These are phyloP conservation scores for Backusella psychrophila DNA, from an alignment of 192 early-diverging fungal species.

Conservation along the genomic window DNA sequence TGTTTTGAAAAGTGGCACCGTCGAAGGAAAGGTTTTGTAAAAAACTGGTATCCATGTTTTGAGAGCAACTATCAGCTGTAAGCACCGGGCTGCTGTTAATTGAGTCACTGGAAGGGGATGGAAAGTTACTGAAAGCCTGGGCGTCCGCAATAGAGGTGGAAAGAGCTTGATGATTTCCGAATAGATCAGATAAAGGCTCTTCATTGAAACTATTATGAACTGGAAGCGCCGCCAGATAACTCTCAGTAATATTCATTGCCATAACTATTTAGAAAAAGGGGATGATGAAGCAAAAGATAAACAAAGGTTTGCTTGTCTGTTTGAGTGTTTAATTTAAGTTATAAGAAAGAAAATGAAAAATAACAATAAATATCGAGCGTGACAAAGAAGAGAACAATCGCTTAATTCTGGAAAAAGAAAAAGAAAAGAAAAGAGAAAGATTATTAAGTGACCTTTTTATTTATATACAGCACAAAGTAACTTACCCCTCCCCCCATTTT, in stretches of 20 bases:
- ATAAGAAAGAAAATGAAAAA: background rate
- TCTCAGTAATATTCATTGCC: conserved; percentile 6
- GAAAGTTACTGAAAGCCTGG: conserved; percentile 4
- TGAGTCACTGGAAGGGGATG: conserved; percentile 2
- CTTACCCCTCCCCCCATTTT: background rate
- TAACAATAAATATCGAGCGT: background rate
- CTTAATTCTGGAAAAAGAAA: background rate
- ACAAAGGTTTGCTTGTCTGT: background rate
- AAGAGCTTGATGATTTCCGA: background rate
- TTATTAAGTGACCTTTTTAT: background rate
- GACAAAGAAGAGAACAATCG: background rate
- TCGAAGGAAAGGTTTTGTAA: background rate
- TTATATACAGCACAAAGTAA: background rate
- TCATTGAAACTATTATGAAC: background rate
- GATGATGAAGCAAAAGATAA: background rate
- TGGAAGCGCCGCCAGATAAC: background rate
- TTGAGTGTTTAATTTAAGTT: background rate
- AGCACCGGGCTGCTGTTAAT: background rate
- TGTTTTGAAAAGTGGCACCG: background rate
- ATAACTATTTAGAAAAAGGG: background rate
- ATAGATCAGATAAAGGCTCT: background rate
- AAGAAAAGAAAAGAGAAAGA: background rate
- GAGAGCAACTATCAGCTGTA: conserved; percentile 4
- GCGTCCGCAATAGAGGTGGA: background rate
- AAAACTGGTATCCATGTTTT: background rate